phyloP scores from a whole-genome alignment of 2,329 filamentous ascomycete species.

The Orbilia blumenaviensis region DNA sequence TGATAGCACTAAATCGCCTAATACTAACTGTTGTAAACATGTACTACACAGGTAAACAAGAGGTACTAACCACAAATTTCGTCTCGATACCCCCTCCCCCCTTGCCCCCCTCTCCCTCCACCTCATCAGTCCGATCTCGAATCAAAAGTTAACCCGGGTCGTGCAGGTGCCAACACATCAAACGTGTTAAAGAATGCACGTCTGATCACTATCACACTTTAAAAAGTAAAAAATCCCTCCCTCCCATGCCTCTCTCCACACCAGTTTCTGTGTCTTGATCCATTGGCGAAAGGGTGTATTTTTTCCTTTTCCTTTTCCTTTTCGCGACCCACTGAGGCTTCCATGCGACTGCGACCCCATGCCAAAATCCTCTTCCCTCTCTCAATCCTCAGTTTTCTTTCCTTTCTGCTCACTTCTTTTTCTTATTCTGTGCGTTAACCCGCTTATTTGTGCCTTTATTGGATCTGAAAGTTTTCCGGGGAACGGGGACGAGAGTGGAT shows the following conservation, averaged over 20 bases:
- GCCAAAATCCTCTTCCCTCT: neutral
- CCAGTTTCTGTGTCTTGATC: neutral
- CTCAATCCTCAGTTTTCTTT: neutral
- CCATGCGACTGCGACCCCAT: conserved; percentile 17
- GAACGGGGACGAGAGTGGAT: conserved; percentile 7
- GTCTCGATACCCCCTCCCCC: conserved; percentile 7
- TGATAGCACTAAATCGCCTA: conserved; percentile 20
- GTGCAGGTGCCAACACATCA: conserved; percentile 23
- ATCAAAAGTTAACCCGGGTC: conserved; percentile 22
- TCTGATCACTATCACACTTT: conserved; percentile 19
- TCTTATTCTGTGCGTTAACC: neutral
- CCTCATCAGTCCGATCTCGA: conserved; percentile 26
- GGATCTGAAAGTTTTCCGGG: conserved; percentile 28
- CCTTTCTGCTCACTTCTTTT: neutral
- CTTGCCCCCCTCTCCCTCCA: conserved; percentile 10
- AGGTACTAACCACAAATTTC: neutral
- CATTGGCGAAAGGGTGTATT: conserved; percentile 8
- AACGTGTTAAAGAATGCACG: conserved; percentile 18
- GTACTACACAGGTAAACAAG: neutral
- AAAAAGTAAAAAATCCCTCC: conserved; percentile 19
- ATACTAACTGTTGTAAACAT: neutral
- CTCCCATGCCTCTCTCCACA: neutral
- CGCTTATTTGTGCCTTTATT: conserved; percentile 14
- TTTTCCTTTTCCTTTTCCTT: neutral
- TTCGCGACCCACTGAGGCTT: conserved; percentile 33